Percentiles rank a stretch among this genome's conserved stretches.
Evolutionary conservation across 257 asterid genomes (phyloP).

Genomic region (Mitragyna speciosa): DNA sequence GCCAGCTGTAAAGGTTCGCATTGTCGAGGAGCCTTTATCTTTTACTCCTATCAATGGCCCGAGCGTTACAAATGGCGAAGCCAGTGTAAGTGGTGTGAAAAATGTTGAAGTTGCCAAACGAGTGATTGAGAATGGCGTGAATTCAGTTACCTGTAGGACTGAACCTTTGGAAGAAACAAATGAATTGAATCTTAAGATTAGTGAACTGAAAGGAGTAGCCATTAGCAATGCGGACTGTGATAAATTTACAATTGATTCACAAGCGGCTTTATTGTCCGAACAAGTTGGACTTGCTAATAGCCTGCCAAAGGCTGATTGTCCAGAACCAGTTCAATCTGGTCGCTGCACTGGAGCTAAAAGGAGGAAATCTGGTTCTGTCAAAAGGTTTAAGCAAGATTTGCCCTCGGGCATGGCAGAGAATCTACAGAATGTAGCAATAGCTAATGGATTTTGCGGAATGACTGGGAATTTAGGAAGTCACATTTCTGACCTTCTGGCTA

Average conservation of each 20-base stretch:
- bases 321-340: slow-evolving; percentile 41
- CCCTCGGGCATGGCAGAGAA: slow-evolving; percentile 34
- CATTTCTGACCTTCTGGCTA: slow-evolving; percentile 31
- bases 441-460: slow-evolving; percentile 21
- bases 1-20: slow-evolving; percentile 47
- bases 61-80: slow-evolving; percentile 27
- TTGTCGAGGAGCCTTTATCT: slow-evolving; percentile 34
- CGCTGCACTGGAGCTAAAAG: slow-evolving; percentile 76
- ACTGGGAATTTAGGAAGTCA: slow-evolving; percentile 37
- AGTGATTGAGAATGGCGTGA: slow-evolving; percentile 38
- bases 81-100: slow-evolving; percentile 11
- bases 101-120: slow-evolving; percentile 24
- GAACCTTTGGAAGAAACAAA: slow-evolving; percentile 42
- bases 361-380: slow-evolving; percentile 92
- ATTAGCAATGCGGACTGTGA: slow-evolving; percentile 27
- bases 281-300: slow-evolving; percentile 31
- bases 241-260: slow-evolving; percentile 27
- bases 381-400: slow-evolving; percentile 70
- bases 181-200: slow-evolving; percentile 58
- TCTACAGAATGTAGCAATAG: slow-evolving; percentile 31
- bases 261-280: slow-evolving; percentile 22
- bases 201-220: slow-evolving; percentile 56
- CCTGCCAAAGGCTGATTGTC: slow-evolving; percentile 38
- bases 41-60: slow-evolving; percentile 32
- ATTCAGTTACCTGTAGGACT: slow-evolving; percentile 23